Evolutionary conservation across 139 green algal species (phyloP).

Genomic region (Pedinophyceae sp.): DNA sequence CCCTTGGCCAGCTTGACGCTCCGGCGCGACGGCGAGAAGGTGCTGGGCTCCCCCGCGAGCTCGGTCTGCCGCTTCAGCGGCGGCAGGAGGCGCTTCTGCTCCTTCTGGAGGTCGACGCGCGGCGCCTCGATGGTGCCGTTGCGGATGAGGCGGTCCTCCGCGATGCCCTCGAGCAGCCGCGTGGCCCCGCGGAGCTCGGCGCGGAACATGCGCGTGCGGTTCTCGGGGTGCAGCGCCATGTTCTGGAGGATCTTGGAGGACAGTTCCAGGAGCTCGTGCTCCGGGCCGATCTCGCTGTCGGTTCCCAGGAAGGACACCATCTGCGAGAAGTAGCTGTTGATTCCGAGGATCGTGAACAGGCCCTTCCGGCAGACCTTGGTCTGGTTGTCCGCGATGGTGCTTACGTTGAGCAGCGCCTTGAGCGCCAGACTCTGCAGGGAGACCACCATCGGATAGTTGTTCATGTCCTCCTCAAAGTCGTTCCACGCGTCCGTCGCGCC

Average conservation of each 20-base stretch:
- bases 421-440: not conserved
- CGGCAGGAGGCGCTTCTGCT: not conserved
- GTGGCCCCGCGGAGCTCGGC: constrained; percentile 31
- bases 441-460: constrained; percentile 15
- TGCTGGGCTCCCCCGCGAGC: no score
- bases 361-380: constrained; percentile 10
- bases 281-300: constrained; percentile 11
- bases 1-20: not conserved
- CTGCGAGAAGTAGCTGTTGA: constrained; percentile 20
- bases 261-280: constrained; percentile 25
- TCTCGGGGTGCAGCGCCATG: constrained; percentile 36
- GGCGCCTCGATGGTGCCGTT: constrained; percentile 45
- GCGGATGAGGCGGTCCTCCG: constrained; percentile 40
- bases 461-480: constrained; percentile 32
- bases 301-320: not conserved
- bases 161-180: constrained; percentile 43
- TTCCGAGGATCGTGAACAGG: constrained; percentile 35
- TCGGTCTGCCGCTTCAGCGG: no score
- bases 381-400: constrained; percentile 31
- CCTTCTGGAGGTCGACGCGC: constrained; percentile 10
- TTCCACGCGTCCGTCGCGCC: constrained; percentile 7
- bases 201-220: constrained; percentile 47
- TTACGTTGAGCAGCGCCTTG: constrained; percentile 44
- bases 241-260: constrained; percentile 42
- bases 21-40: not conserved